Base-by-base conservation (phyloP, 495 filamentous ascomycete species). In the Tuber aestivum region DNA sequence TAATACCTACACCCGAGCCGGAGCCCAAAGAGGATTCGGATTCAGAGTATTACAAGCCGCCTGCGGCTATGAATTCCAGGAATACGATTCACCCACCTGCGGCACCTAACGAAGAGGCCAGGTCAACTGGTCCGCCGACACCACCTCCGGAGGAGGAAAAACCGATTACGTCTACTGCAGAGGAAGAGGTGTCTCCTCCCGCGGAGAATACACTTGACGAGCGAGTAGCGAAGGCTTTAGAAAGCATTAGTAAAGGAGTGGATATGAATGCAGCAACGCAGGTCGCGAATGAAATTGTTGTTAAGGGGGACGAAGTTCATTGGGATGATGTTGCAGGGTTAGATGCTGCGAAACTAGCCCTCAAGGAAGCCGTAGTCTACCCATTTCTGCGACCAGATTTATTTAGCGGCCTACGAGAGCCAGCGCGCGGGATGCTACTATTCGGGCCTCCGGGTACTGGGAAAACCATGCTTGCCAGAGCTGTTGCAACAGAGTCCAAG, bases 361-460 rank as follows among this genome's bases (percentile, higher is more conserved):
- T 99, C 68, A 97, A 97, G 83, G 95, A 99, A 85, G 92, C 94
- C 3, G 95, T 98, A 12, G 94, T 99, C 41, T 99, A 99, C 81
- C 95, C 95, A 21, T 98, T 99, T 85, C 88, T 98, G 9, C 92
- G 95, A 10, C 95, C 95, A 4, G 95, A 99, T 83, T 86, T 99
- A 18, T 99, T 99, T 84, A 93, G 94, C 86, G 95, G 95, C 1
- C 87, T 99, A 6, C 91, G 95, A 6, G 95, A 99, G 82, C 95
- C 95, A 16, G 95, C 95, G 20, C 87, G 94, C 68, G 95, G 95
- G 1, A 97, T 99, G 93, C 87, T 99, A 3, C 89, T 99, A 6
- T 99, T 99, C 82, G 95, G 95, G 2, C 95, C 95, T 20, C 95
- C 95, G 0, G 95, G 95, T 16, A 99, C 95, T 0, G 95, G 95